phyloP scores from a whole-genome alignment of 116 monocot species.

The Zostera marina region DNA sequence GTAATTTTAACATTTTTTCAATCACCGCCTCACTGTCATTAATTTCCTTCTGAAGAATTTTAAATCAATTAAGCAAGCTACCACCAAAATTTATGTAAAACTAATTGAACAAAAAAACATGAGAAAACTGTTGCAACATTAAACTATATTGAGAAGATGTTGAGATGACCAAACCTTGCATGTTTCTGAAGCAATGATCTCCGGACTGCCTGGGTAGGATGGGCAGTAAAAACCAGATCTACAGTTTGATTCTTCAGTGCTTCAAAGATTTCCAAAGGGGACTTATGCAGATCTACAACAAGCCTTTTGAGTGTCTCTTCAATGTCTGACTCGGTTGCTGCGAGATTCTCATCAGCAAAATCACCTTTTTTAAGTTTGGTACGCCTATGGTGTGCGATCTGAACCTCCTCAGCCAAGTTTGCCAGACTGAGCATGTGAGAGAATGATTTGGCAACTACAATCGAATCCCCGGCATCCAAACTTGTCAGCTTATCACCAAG shows the following conservation, averaged over 20 bases:
- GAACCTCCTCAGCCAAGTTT: constrained; percentile 96
- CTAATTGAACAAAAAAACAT: too few species aligned
- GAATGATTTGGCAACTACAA: constrained; percentile 73
- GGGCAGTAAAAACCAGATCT: constrained; percentile 89
- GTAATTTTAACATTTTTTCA: too few species aligned
- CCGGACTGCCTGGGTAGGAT: constrained; percentile 90
- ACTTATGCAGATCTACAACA: constrained; percentile 52
- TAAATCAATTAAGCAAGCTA: too few species aligned
- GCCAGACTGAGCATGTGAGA: constrained; percentile 98
- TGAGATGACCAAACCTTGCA: constrained; percentile 41
- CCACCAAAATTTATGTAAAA: too few species aligned
- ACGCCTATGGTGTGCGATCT: constrained; percentile 66
- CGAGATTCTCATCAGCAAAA: constrained; percentile 59
- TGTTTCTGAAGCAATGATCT: constrained; percentile 97
- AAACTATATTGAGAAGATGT: too few species aligned
- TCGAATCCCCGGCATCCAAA: constrained; percentile 75
- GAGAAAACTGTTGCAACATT: too few species aligned
- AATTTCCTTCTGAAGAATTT: too few species aligned
- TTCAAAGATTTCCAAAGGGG: constrained; percentile 72
- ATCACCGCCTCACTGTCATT: too few species aligned
- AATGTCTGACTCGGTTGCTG: constrained; percentile 76
- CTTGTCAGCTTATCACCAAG: constrained; percentile 70
- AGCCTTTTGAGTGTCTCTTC: constrained; percentile 89
- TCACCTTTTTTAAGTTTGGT: constrained; percentile 76
- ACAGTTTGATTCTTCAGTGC: constrained; percentile 89